Evolutionary conservation across 768 basidiomycete genomes (phyloP).

Genomic region (Obba rivulosa): DNA sequence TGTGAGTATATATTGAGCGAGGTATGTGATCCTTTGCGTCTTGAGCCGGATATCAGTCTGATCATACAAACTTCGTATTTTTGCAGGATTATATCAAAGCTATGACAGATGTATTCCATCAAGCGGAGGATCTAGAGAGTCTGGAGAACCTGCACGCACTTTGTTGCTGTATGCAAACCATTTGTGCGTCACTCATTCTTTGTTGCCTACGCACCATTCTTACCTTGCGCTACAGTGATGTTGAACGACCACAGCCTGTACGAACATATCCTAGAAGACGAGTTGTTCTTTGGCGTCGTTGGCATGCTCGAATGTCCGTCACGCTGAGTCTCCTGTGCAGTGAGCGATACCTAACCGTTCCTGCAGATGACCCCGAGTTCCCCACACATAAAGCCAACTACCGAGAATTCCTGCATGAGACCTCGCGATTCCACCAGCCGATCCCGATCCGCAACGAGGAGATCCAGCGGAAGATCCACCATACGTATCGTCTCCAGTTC

Average conservation of each 20-base stretch:
- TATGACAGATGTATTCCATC: slow-evolving; percentile 76
- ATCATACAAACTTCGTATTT: too few species aligned
- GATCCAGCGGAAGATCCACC: slow-evolving; percentile 88
- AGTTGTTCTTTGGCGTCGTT: slow-evolving; percentile 86
- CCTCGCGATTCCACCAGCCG: slow-evolving; percentile 84
- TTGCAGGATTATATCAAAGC: slow-evolving; percentile 81
- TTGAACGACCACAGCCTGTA: slow-evolving; percentile 93
- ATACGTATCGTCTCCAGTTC: slow-evolving; percentile 94
- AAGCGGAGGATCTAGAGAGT: slow-evolving; percentile 91
- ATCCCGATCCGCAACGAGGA: slow-evolving; percentile 70
- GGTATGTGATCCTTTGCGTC: slow-evolving; percentile 41
- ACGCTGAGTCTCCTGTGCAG: slow-evolving; percentile 2
- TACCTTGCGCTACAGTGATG: slow-evolving; percentile 52
- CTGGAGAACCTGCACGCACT: slow-evolving; percentile 86
- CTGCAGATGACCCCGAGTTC: slow-evolving; percentile 91
- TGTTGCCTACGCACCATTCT: neutral
- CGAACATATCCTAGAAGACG: slow-evolving; percentile 92
- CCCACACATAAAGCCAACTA: slow-evolving; percentile 96
- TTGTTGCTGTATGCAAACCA: slow-evolving; percentile 90
- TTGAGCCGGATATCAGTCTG: neutral
- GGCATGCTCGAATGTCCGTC: slow-evolving; percentile 94
- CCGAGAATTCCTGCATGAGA: slow-evolving; percentile 83
- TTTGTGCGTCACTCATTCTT: slow-evolving; percentile 52
- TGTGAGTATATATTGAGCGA: slow-evolving; percentile 85
- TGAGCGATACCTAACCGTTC: slow-evolving; percentile 4